A percentile compares a stretch with the other conserved stretches of the same genome.
phyloP scores from a whole-genome alignment of 2,329 filamentous ascomycete species.

The Xylariaceae sp. region DNA sequence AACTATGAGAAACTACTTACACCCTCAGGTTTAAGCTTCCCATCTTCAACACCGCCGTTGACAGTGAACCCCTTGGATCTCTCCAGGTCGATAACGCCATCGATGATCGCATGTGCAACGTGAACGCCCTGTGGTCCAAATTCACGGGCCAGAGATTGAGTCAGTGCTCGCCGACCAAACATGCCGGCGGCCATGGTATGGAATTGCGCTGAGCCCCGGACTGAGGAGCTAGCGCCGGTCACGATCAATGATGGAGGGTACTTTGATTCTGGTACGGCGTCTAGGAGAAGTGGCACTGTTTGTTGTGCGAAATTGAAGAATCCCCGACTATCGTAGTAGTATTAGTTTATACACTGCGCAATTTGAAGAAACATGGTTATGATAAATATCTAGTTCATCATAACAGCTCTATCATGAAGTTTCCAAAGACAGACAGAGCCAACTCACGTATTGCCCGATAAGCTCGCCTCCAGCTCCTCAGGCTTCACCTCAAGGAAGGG shows the following conservation, averaged over 20 bases:
- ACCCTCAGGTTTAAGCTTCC: constrained; percentile 62
- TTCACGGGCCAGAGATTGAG: constrained; percentile 65
- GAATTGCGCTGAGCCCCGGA: constrained; percentile 62
- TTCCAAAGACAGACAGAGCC: background rate
- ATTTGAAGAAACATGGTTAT: background rate
- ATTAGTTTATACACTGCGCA: no score
- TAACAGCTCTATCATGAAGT: background rate
- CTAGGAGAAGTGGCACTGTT: constrained; percentile 60
- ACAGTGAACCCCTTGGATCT: constrained; percentile 49
- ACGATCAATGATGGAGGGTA: constrained; percentile 68
- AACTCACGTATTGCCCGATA: constrained; percentile 48
- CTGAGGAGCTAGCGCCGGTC: constrained; percentile 68
- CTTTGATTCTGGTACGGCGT: constrained; percentile 43
- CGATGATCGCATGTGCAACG: constrained; percentile 68
- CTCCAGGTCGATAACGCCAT: constrained; percentile 72
- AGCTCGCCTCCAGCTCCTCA: constrained; percentile 46
- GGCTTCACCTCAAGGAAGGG: constrained; percentile 55
- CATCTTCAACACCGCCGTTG: constrained; percentile 35
- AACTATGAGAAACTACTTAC: constrained; percentile 36
- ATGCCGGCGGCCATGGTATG: constrained; percentile 64
- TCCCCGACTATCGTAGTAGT: constrained; percentile 42
- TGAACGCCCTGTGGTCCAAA: constrained; percentile 72
- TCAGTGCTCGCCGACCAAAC: constrained; percentile 64
- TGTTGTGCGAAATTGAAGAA: constrained; percentile 66
- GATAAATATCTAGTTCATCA: background rate